A percentile compares a stretch with the other conserved stretches of the same genome.
Conservation (phyloP, 2,329 filamentous ascomycete species). For the Pseudodiploospora longispora region DNA sequence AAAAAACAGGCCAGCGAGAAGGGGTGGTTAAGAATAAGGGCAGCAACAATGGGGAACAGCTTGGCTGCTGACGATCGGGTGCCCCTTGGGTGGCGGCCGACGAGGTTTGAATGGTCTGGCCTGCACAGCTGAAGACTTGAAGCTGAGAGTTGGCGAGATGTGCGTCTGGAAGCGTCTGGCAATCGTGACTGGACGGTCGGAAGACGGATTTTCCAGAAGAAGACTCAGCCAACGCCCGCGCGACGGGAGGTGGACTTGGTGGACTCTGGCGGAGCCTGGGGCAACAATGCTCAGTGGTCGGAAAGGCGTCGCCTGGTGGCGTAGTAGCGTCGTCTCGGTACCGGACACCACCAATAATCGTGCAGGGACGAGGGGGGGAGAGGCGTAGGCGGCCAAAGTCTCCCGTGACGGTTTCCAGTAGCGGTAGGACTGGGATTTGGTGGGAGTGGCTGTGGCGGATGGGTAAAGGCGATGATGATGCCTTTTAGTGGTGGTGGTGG, state of each 20-base stretch:
- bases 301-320: conserved; percentile 7
- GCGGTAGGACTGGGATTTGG: not conserved
- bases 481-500: too few relatives aligned
- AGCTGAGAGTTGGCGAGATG: too few relatives aligned
- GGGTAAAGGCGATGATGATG: not conserved
- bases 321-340: conserved; percentile 9
- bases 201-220: conserved; percentile 1
- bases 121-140: too few relatives aligned
- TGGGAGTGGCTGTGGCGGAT: not conserved
- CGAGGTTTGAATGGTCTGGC: too few relatives aligned
- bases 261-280: not conserved
- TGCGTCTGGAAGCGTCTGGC: not conserved
- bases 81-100: too few relatives aligned
- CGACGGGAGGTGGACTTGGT: not conserved
- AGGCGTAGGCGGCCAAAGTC: conserved; percentile 9
- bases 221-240: conserved; percentile 2
- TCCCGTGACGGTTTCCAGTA: conserved; percentile 3
- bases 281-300: conserved; percentile 2
- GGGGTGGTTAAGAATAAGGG: too few relatives aligned
- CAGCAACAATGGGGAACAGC: too few relatives aligned
- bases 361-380: conserved; percentile 3
- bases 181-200: not conserved
- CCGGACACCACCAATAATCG: conserved; percentile 11
- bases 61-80: too few relatives aligned
- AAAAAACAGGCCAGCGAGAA: too few relatives aligned